Evolutionary conservation across 441 rosid genomes (phyloP), one percentile per base, ranked within the genome.

Genomic region (Brassica hybrid): DNA sequence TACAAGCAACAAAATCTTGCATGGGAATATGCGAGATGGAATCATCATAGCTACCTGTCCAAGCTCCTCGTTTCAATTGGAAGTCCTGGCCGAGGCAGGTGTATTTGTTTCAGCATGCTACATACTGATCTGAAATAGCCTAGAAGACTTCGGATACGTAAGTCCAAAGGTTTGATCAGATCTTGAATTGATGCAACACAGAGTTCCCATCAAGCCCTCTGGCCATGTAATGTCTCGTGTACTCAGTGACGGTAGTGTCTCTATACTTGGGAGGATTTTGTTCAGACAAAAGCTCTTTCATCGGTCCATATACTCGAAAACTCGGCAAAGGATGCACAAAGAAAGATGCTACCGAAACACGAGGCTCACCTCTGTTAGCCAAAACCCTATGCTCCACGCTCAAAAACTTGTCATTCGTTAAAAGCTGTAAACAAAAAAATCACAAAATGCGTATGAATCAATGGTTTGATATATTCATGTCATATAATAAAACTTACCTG

Each of bases 121-220:
- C 38, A 34, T 34, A 34, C 38, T 34, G 2, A 34, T 34, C 38
- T 34, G 38, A 34, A 34, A 34, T 7, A 1, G 38, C 45, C 45
- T 10, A 41, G 45, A 41, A 41, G 45, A 10, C 45, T 41, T 41
- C 0, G 45, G 45, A 41, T 41, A 41, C 12, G 45, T 41, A 38
- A 38, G 45, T 48, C 54, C 54, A 48, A 48, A 48, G 17, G 2
- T 48, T 48, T 48, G 7, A 48, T 48, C 56, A 48, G 56, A 48
- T 5, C 18, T 71, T 87, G 76, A 83, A 84, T 63, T 83, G 86
- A 12, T 43, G 48, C 41, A 90, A 71, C 8, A 83, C 79, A 25
- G 84, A 75, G 23, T 77, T 74, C 6, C 88, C 88, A 58, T 78
- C 82, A 4, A 85, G 83, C 34, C 88, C 89, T 72, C 81, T 84